These are phyloP conservation scores for Dianthus caryophyllus DNA, from an alignment of 148 eudicot species.

Conservation along the genomic window DNA sequence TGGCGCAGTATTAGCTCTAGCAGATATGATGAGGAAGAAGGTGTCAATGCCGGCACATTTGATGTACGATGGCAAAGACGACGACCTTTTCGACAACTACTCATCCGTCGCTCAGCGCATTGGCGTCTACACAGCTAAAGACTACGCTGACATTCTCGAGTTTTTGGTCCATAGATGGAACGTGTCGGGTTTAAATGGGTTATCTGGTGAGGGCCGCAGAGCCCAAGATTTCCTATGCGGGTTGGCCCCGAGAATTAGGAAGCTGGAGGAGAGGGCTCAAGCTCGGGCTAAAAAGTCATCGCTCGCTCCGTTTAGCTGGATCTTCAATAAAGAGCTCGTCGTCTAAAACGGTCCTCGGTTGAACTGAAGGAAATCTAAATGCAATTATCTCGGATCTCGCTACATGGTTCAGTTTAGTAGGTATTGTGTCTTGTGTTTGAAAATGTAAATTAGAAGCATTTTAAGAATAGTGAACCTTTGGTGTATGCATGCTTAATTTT, in stretches of 20 bases:
- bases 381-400: too few species aligned
- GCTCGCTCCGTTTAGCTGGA: conserved; percentile 45
- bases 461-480: too few species aligned
- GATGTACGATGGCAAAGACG: conserved; percentile 41
- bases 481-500: neutral
- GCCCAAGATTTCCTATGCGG: conserved; percentile 45
- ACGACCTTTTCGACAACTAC: conserved; percentile 42
- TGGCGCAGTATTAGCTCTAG: conserved; percentile 33
- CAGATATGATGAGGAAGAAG: conserved; percentile 50
- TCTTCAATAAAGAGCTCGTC: conserved; percentile 21
- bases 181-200: conserved; percentile 29
- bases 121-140: conserved; percentile 45
- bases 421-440: neutral
- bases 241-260: conserved; percentile 44
- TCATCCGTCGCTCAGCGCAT: conserved; percentile 37
- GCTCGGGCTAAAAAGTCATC: conserved; percentile 33
- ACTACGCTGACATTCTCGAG: conserved; percentile 44
- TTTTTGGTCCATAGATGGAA: conserved; percentile 40
- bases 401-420: neutral
- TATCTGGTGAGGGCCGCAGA: conserved; percentile 37
- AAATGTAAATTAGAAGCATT: neutral
- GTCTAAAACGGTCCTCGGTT: neutral
- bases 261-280: conserved; percentile 40
- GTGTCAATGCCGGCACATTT: conserved; percentile 43
- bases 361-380: too few species aligned